Evolutionary conservation across 2,329 filamentous ascomycete genomes (phyloP).

Genomic region (Onygenales sp.): DNA sequence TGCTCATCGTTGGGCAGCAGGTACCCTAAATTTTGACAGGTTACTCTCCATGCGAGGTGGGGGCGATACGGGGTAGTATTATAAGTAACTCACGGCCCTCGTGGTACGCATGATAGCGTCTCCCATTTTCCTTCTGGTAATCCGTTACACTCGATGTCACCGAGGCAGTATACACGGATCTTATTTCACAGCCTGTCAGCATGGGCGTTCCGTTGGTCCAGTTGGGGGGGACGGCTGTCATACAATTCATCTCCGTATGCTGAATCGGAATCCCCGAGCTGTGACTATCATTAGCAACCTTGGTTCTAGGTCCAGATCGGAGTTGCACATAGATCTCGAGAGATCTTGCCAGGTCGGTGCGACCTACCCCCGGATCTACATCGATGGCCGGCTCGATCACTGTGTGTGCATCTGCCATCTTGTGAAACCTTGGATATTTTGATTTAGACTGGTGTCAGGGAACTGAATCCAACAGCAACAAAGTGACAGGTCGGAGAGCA

Average conservation of each 20-base stretch:
- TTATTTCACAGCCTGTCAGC: background rate
- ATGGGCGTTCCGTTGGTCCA: background rate
- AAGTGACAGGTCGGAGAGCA: too few relatives aligned
- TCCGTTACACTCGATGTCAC: conserved; percentile 5
- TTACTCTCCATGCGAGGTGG: background rate
- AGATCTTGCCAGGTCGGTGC: too few relatives aligned
- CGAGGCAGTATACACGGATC: conserved; percentile 3
- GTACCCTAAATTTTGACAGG: background rate
- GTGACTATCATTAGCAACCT: background rate
- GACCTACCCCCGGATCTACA: background rate
- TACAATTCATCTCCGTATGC: conserved; percentile 3
- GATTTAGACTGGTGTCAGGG: too few relatives aligned
- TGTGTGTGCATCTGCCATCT: too few relatives aligned
- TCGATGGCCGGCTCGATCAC: background rate
- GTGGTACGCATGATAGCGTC: conserved; percentile 4
- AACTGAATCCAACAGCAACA: too few relatives aligned
- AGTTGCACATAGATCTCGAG: too few relatives aligned
- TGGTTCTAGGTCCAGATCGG: background rate
- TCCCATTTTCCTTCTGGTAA: background rate
- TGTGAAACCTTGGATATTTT: too few relatives aligned
- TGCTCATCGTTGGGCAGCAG: conserved; percentile 13
- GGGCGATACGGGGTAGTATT: background rate
- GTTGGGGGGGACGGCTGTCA: background rate
- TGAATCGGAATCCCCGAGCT: conserved; percentile 1
- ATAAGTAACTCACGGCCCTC: conserved; percentile 2